phyloP scores from a whole-genome alignment of 148 eudicot genomes.

The Chenopodium quinoa region DNA sequence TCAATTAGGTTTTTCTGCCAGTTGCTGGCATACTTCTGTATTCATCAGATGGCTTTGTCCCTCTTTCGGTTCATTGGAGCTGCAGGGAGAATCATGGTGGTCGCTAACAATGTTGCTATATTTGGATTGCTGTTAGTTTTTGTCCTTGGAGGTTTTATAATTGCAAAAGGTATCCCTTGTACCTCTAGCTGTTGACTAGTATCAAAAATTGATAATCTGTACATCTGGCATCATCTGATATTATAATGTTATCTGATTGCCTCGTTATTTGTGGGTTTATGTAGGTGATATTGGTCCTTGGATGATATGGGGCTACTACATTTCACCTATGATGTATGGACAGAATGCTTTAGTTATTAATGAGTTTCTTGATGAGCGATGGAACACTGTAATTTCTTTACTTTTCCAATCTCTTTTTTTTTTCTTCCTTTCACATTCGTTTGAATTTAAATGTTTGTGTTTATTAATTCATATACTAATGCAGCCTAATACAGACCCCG shows the following conservation, averaged over 20 bases:
- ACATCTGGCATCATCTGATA: constrained; percentile 5
- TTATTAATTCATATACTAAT: constrained; percentile 15
- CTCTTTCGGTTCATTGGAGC: constrained; percentile 66
- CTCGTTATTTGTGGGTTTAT: neutral
- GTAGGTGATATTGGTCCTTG: constrained; percentile 61
- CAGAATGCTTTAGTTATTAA: constrained; percentile 70
- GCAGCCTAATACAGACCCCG: constrained; percentile 65
- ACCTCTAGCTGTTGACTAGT: neutral
- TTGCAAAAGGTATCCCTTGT: constrained; percentile 49
- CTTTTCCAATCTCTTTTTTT: neutral
- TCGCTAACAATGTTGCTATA: constrained; percentile 45
- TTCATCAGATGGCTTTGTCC: constrained; percentile 67
- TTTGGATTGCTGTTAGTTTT: constrained; percentile 42
- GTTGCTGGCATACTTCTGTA: constrained; percentile 55
- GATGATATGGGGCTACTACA: constrained; percentile 73
- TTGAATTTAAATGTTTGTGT: neutral
- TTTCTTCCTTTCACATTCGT: neutral
- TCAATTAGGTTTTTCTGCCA: constrained; percentile 56
- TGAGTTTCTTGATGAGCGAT: constrained; percentile 74
- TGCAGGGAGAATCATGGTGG: constrained; percentile 54
- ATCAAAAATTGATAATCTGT: neutral
- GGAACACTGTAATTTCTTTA: constrained; percentile 50
- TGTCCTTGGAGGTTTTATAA: constrained; percentile 69
- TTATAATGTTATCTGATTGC: neutral
- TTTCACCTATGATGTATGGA: constrained; percentile 77